Base-by-base conservation (phyloP, 495 filamentous ascomycete genomes). In the Tetracladium setigerum region DNA sequence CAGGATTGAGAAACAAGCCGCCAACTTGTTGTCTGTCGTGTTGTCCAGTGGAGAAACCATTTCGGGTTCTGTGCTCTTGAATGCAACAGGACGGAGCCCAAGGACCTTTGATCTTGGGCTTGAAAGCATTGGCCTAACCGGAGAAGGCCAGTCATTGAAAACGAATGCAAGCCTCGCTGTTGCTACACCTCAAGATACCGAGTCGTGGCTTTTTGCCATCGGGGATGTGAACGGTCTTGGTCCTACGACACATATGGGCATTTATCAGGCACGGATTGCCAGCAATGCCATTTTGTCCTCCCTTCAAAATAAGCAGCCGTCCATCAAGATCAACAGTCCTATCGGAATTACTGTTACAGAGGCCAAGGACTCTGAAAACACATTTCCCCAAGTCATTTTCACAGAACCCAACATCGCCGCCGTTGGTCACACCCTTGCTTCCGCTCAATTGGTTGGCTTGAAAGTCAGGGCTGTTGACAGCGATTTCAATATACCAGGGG, bases 261-360 rank as follows among this genome's bases (percentile, higher is more conserved):
- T 35, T n/a, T 59, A 59, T 36, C 54, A 59, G 30, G 48, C 16
- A 1, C 53, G 54, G 1, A 59, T 59, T 37, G 50, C 50, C 9
- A 30, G 18, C 27, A 53, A 52, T 15, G 34, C 44, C 11, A 59
- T 59, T 37, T 22, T 54, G 12, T 27, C 18, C 19, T 19, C 33
- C 13, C 18, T 42, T 19, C 50, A 34, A 27, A 38, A 34, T 34
- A 41, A 41, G 34, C 2, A 11, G 7, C 17, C 27, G 42, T 31
- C 36, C 12, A 12, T 31, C 7, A n/a, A 41, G 3, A 15, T 17
- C 6, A 24, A 14, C n/a, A 14, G 9, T 27, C n/a, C n/a, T 14
- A 15, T 14, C 24, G 38, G 36, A 13, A 14, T 31, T 31, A 17
- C 36, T 17, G 30, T 17, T 15, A 47, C 44, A 27, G 50, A 52